Percentiles rank a stretch among this genome's conserved stretches.
phyloP scores from a whole-genome alignment of 1,284 basidiomycete genomes.

The Ceratobasidium sp. region DNA sequence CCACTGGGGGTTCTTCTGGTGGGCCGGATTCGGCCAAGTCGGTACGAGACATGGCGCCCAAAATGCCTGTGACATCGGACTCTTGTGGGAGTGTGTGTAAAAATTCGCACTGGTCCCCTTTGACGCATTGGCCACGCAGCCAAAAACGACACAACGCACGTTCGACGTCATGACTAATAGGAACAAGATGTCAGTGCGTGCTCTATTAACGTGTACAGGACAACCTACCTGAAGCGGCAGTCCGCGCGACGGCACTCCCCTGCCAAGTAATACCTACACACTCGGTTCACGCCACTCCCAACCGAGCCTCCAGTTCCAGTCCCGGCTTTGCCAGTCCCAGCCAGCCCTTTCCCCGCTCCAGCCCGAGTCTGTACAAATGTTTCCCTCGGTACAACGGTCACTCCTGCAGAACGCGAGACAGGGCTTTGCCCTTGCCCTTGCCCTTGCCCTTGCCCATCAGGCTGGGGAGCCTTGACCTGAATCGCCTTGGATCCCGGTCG shows the following conservation, averaged over 20 bases:
- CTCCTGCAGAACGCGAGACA: slow-evolving; percentile 35
- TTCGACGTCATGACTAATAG: slow-evolving; percentile 83
- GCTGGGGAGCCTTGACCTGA: slow-evolving; percentile 25
- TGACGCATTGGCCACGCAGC: slow-evolving; percentile 95
- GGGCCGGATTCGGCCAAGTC: slow-evolving; percentile 63
- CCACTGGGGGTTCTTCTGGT: slow-evolving; percentile 63
- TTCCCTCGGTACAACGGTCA: slow-evolving; percentile 50
- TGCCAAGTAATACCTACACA: slow-evolving; percentile 96
- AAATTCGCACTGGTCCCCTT: slow-evolving; percentile 91
- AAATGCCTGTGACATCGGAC: slow-evolving; percentile 73
- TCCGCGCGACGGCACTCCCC: slow-evolving; percentile 96
- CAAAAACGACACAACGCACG: slow-evolving; percentile 96
- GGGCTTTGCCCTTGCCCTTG: background rate
- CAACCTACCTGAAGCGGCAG: slow-evolving; percentile 91
- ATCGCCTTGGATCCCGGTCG: slow-evolving; percentile 54
- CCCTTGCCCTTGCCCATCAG: background rate
- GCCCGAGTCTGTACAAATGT: slow-evolving; percentile 41
- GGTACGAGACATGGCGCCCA: slow-evolving; percentile 74
- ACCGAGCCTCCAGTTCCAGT: background rate
- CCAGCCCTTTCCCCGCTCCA: slow-evolving; percentile 15
- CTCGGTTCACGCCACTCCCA: slow-evolving; percentile 55
- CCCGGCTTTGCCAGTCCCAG: slow-evolving; percentile 1
- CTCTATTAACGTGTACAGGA: background rate
- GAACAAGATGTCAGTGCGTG: slow-evolving; percentile 26
- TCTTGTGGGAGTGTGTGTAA: slow-evolving; percentile 87